phyloP scores from a whole-genome alignment of 495 filamentous ascomycete species.

The Talaromyces nanjingensis region DNA sequence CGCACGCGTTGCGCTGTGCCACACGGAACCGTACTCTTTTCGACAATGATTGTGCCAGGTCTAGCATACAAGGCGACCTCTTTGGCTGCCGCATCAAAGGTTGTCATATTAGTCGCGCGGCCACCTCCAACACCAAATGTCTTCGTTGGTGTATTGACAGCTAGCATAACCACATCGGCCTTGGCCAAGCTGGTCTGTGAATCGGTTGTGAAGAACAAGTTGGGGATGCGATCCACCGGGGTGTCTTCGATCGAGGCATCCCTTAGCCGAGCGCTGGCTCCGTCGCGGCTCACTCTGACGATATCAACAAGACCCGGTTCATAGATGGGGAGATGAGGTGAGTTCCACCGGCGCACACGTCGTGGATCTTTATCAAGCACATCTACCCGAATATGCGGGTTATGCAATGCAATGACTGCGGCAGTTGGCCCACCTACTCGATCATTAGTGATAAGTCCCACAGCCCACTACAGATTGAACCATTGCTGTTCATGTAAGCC shows the following conservation, averaged over 20 bases:
- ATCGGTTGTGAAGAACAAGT: constrained; percentile 67
- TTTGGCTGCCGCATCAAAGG: constrained; percentile 62
- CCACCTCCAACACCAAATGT: constrained; percentile 62
- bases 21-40: constrained; percentile 80
- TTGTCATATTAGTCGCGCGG: constrained; percentile 62
- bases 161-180: constrained; percentile 71
- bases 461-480: neutral
- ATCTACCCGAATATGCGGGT: constrained; percentile 58
- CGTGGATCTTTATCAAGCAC: constrained; percentile 62
- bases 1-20: constrained; percentile 65
- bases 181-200: constrained; percentile 51
- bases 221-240: constrained; percentile 46
- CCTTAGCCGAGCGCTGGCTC: constrained; percentile 21
- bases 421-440: constrained; percentile 64
- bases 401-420: constrained; percentile 66
- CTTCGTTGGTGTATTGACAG: constrained; percentile 81
- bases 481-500: neutral
- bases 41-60: constrained; percentile 67
- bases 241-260: neutral
- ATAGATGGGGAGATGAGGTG: constrained; percentile 66
- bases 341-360: constrained; percentile 69
- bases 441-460: neutral
- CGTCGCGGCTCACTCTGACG: constrained; percentile 57
- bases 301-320: constrained; percentile 66
- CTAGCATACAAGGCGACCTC: constrained; percentile 61